Base-by-base conservation (phyloP, 75 land plant species). In the Ceratopteris richardii region DNA sequence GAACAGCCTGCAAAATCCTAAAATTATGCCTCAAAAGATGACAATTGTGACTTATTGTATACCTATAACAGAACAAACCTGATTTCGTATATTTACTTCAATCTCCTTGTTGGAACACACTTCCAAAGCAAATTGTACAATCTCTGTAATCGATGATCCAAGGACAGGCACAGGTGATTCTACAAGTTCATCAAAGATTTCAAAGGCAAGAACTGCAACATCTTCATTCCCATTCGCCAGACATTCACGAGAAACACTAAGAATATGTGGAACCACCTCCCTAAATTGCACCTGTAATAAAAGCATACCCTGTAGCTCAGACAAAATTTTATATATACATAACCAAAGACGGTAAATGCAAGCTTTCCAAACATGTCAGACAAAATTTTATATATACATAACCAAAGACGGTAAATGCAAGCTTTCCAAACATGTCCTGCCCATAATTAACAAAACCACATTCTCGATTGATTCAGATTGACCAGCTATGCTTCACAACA, bases 131-230 rank as follows among this genome's bases (percentile, higher is more conserved):
- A 93, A 93, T 60, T 93, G 95, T 20, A 89, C 87, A 58, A 93
- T 85, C 19, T 85, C 76, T 57, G 66, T 75, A 7, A 93, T 83
- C 54, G 98, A 85, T 18, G 84, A 84, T 23, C 95, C 98, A 30
- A 93, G 81, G 31, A 93, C 78, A 46, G 96, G 95, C 18, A 90
- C 96, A 44, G 98, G 98, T 60, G 98, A 93, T 51, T 93, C 98
- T 41, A 93, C 84, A n/a, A 93, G 75, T 58, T 93, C 98, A 63
- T 93, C 98, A 81, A 93, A 93, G 26, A 93, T 93, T 75, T 93
- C 98, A 73, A 93, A 93, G 44, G 98, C 90, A 61, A 93, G 69
- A 51, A 79, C 63, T 31, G 90, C 94, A 55, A 93, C 85, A 61
- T 93, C 98, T 53, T 88, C 96, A 46, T 82, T 89, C 25, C 98